A percentile compares a stretch with the other conserved stretches of the same genome.
These are phyloP conservation scores for Aureobasidium sp. DNA, from an alignment of 2,329 filamentous ascomycete species.

Conservation along the genomic window DNA sequence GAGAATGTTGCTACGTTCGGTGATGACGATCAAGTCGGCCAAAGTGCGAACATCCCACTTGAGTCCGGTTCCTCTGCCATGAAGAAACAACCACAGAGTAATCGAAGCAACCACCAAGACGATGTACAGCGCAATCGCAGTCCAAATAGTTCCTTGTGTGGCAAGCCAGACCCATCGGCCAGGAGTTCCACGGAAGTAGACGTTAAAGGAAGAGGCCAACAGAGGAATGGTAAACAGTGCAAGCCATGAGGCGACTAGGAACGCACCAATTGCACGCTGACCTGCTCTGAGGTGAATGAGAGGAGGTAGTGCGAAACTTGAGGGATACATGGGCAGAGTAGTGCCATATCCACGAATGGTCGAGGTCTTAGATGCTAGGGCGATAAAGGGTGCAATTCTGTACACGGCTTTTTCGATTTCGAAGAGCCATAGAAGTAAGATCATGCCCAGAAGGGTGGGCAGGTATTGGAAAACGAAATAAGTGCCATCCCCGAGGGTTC, in stretches of 20 bases:
- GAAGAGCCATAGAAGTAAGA: constrained; percentile 69
- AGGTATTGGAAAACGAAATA: constrained; percentile 86
- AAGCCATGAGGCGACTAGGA: constrained; percentile 64
- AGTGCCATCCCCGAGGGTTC: constrained; percentile 57
- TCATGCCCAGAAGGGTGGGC: constrained; percentile 64
- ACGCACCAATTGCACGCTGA: constrained; percentile 58
- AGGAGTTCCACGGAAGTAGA: constrained; percentile 46
- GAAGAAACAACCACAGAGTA: constrained; percentile 56
- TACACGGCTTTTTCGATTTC: constrained; percentile 65
- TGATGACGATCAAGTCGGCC: constrained; percentile 68
- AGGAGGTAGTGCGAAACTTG: constrained; percentile 59
- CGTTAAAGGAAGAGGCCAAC: constrained; percentile 66
- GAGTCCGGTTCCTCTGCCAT: constrained; percentile 59
- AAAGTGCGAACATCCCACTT: constrained; percentile 78
- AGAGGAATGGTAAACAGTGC: constrained; percentile 73
- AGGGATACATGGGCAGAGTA: constrained; percentile 53
- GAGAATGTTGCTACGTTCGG: constrained; percentile 72
- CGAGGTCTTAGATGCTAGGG: constrained; percentile 59
- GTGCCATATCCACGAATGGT: constrained; percentile 54
- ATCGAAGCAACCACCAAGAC: constrained; percentile 52
- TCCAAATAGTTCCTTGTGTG: constrained; percentile 70
- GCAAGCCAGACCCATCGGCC: constrained; percentile 69
- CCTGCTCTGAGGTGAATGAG: constrained; percentile 60
- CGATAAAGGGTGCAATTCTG: constrained; percentile 66
- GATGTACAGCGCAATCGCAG: constrained; percentile 63